Conservation (phyloP, 352 stramenopile genomes). For the Globisporangium emineosum region DNA sequence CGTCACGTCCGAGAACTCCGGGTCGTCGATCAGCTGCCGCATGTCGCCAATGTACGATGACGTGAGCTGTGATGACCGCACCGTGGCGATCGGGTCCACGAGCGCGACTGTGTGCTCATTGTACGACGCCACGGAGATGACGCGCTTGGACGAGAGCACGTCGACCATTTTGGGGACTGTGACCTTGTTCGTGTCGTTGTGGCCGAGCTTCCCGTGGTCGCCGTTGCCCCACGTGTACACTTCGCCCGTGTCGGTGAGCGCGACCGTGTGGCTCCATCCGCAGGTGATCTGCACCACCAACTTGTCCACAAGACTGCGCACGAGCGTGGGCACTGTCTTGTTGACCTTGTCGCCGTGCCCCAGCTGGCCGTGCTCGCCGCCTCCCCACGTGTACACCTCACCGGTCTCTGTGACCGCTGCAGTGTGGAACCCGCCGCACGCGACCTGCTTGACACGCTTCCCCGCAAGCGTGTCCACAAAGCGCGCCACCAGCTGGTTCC, state of each 20-base stretch:
- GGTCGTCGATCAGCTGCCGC: slow-evolving; percentile 90
- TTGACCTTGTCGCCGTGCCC: slow-evolving; percentile 96
- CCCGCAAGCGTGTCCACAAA: slow-evolving; percentile 67
- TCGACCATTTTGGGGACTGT: slow-evolving; percentile 93
- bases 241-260: slow-evolving; percentile 89
- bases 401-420: slow-evolving; percentile 82
- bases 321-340: slow-evolving; percentile 90
- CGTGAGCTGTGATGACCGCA: slow-evolving; percentile 74
- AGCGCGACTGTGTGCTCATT: slow-evolving; percentile 96
- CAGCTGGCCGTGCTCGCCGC: slow-evolving; percentile 93
- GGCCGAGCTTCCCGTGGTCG: slow-evolving; percentile 93
- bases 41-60: slow-evolving; percentile 90
- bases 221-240: slow-evolving; percentile 94
- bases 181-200: slow-evolving; percentile 93
- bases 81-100: slow-evolving; percentile 73
- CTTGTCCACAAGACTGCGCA: slow-evolving; percentile 87
- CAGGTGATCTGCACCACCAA: slow-evolving; percentile 95
- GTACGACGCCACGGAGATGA: slow-evolving; percentile 97
- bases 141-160: slow-evolving; percentile 87
- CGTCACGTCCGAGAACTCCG: slow-evolving; percentile 85
- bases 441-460: slow-evolving; percentile 84
- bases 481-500: slow-evolving; percentile 72
- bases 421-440: slow-evolving; percentile 87
- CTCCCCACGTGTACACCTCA: slow-evolving; percentile 88
- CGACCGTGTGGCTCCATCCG: slow-evolving; percentile 95